Conservation (phyloP, 1,284 basidiomycete genomes). For the Cystobasidium pallidum region DNA sequence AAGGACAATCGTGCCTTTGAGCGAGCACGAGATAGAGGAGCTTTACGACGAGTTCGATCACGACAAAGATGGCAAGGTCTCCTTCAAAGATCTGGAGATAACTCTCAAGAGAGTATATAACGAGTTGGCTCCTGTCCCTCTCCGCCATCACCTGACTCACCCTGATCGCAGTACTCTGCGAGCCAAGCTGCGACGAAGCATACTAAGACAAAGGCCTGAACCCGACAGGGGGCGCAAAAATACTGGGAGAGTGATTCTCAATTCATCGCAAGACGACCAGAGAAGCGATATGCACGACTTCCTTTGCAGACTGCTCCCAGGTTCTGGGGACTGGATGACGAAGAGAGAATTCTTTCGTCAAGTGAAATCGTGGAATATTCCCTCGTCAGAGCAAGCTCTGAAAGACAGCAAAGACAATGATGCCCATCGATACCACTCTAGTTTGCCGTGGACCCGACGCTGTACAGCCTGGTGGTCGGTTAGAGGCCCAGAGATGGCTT, state of each 20-base stretch:
- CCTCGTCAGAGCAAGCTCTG: constrained; percentile 4
- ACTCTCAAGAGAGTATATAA: constrained; percentile 21
- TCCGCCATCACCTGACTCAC: constrained; percentile 25
- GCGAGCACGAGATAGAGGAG: constrained; percentile 27
- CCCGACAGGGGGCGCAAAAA: not conserved
- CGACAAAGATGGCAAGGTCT: constrained; percentile 28
- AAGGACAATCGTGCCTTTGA: constrained; percentile 1
- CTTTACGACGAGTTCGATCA: constrained; percentile 25
- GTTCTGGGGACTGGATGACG: constrained; percentile 15
- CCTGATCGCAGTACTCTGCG: constrained; percentile 12
- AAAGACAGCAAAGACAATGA: constrained; percentile 22
- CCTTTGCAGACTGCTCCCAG: constrained; percentile 24
- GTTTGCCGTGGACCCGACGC: constrained; percentile 2
- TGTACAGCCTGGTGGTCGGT: constrained; percentile 24
- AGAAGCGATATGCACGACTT: constrained; percentile 33
- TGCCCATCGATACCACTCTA: constrained; percentile 11
- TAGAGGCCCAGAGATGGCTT: constrained; percentile 29
- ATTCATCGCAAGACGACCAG: not conserved
- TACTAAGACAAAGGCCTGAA: not conserved
- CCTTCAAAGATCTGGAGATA: constrained; percentile 26
- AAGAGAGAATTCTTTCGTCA: constrained; percentile 19
- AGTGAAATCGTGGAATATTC: constrained; percentile 31
- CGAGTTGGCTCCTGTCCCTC: constrained; percentile 18
- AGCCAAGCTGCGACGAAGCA: not conserved
- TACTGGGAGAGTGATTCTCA: not conserved